These are phyloP conservation scores for Phylloporus rhodoxanthus DNA, from an alignment of 768 basidiomycete genomes.

Conservation along the genomic window DNA sequence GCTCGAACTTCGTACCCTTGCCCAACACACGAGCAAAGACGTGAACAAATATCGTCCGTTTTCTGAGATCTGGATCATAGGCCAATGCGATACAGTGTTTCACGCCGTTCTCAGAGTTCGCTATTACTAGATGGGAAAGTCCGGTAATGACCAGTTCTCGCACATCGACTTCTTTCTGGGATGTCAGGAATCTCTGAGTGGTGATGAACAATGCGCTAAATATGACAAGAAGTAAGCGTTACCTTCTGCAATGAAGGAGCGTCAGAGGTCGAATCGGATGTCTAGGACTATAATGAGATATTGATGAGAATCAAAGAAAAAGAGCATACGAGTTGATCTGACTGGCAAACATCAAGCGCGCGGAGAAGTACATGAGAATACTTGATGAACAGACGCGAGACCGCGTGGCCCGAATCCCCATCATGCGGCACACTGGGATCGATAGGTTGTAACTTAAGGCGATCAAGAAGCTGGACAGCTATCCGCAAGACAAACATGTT, in stretches of 20 bases:
- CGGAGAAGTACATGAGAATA: constrained; percentile 64
- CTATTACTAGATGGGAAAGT: constrained; percentile 71
- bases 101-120: constrained; percentile 84
- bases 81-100: constrained; percentile 81
- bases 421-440: constrained; percentile 46
- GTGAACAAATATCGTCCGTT: constrained; percentile 76
- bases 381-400: constrained; percentile 74
- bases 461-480: constrained; percentile 68
- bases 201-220: constrained; percentile 5
- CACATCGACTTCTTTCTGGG: constrained; percentile 54
- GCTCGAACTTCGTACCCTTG: constrained; percentile 73
- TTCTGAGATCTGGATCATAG: constrained; percentile 63
- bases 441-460: constrained; percentile 57
- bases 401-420: constrained; percentile 58
- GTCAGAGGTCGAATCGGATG: constrained; percentile 47
- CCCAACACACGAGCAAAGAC: constrained; percentile 78
- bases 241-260: constrained; percentile 44
- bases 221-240: constrained; percentile 1
- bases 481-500: constrained; percentile 73
- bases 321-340: constrained; percentile 39
- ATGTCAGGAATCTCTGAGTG: constrained; percentile 38
- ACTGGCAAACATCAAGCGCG: constrained; percentile 49
- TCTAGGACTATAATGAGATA: constrained; percentile 27
- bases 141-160: constrained; percentile 76
- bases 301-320: background rate